Evolutionary conservation across 345 rosid genomes (phyloP).

Genomic region (Populus tremula): DNA sequence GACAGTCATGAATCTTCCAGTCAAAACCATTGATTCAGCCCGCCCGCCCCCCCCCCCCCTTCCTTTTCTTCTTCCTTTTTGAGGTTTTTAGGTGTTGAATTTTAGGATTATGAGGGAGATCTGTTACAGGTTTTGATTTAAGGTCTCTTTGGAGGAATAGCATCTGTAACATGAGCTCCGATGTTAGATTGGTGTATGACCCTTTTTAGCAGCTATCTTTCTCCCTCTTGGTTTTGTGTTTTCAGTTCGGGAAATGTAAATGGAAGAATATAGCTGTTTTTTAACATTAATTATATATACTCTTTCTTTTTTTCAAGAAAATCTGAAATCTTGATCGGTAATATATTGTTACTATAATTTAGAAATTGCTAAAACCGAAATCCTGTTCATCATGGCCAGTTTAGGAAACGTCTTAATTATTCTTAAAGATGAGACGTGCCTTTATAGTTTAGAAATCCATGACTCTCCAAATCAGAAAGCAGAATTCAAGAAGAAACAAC

Average conservation of each 20-base stretch:
- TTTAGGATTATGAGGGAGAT: background rate
- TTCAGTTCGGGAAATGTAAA: conserved; percentile 39
- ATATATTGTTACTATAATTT: too few species aligned
- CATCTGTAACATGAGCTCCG: conserved; percentile 16
- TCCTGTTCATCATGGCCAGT: too few species aligned
- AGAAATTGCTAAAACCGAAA: too few species aligned
- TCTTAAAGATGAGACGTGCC: too few species aligned
- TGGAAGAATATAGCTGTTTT: conserved; percentile 11
- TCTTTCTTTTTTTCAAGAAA: background rate
- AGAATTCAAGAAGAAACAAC: too few species aligned
- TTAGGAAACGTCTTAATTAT: too few species aligned
- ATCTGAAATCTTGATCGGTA: too few species aligned
- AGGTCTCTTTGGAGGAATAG: background rate
- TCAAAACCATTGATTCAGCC: conserved; percentile 11
- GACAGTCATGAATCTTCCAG: conserved; percentile 12
- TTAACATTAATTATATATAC: background rate
- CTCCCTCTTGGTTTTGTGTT: background rate
- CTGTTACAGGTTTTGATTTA: background rate
- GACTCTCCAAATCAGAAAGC: too few species aligned
- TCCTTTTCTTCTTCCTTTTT: background rate
- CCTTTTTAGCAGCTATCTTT: background rate
- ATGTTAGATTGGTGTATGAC: background rate
- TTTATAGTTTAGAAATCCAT: too few species aligned
- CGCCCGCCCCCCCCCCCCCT: background rate
- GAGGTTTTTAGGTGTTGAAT: background rate